phyloP scores from a whole-genome alignment of 2,329 filamentous ascomycete genomes.

The Lachnellula hyalina region DNA sequence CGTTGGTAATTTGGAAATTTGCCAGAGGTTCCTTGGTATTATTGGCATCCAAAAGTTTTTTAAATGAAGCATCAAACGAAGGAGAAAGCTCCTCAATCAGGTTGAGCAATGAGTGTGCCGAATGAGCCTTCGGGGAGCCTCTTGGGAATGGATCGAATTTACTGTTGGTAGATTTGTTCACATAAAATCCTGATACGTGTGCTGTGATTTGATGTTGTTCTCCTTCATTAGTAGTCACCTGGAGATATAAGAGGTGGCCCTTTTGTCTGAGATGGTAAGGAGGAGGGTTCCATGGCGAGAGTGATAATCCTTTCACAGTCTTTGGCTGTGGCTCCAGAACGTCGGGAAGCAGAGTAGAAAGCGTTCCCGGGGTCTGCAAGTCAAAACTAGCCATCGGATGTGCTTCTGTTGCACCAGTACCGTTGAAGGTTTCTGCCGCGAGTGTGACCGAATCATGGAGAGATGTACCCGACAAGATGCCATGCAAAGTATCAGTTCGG shows the following conservation, averaged over 20 bases:
- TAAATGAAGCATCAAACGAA: slow-evolving; percentile 73
- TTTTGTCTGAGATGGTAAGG: slow-evolving; percentile 86
- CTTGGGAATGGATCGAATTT: slow-evolving; percentile 91
- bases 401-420: slow-evolving; percentile 34
- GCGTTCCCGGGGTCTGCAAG: slow-evolving; percentile 62
- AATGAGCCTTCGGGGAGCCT: slow-evolving; percentile 68
- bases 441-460: slow-evolving; percentile 70
- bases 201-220: slow-evolving; percentile 92
- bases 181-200: slow-evolving; percentile 91
- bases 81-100: slow-evolving; percentile 76
- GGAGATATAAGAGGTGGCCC: slow-evolving; percentile 87
- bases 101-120: slow-evolving; percentile 79
- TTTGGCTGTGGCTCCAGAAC: slow-evolving; percentile 67
- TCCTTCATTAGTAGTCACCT: slow-evolving; percentile 85
- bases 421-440: slow-evolving; percentile 33
- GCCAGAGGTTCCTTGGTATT: slow-evolving; percentile 81
- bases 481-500: slow-evolving; percentile 80
- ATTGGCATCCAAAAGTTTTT: slow-evolving; percentile 76
- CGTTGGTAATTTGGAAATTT: slow-evolving; percentile 93
- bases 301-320: slow-evolving; percentile 80
- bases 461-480: slow-evolving; percentile 77
- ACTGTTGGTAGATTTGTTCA: slow-evolving; percentile 91
- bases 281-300: slow-evolving; percentile 95
- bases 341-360: slow-evolving; percentile 67
- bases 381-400: slow-evolving; percentile 68